These are phyloP conservation scores for Botrytis paeoniae DNA, from an alignment of 2,329 filamentous ascomycete species.

Conservation along the genomic window DNA sequence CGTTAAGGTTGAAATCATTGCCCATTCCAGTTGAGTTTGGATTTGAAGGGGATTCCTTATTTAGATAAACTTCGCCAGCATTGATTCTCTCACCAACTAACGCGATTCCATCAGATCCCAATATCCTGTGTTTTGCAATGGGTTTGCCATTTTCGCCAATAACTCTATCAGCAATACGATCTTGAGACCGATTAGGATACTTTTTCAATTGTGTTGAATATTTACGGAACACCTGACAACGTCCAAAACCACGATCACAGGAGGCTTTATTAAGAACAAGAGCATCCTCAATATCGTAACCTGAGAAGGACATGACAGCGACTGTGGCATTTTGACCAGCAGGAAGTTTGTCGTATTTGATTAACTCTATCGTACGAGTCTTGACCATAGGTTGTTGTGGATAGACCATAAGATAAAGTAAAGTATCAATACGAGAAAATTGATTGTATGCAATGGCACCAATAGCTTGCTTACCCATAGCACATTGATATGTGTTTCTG, in stretches of 20 bases:
- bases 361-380: constrained; percentile 91
- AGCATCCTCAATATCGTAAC: constrained; percentile 99
- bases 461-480: constrained; percentile 99
- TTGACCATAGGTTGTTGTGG: constrained; percentile 97
- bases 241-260: constrained; percentile 88
- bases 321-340: constrained; percentile 97
- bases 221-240: constrained; percentile 98
- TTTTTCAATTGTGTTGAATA: constrained; percentile 82
- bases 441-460: constrained; percentile 98
- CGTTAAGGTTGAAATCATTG: constrained; percentile 60
- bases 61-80: constrained; percentile 80
- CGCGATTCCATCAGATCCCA: constrained; percentile 85
- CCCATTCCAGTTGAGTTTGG: constrained; percentile 70
- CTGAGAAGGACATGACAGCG: constrained; percentile 98
- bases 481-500: constrained; percentile 97
- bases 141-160: constrained; percentile 54
- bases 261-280: constrained; percentile 96
- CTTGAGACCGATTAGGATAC: constrained; percentile 76
- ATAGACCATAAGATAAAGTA: constrained; percentile 95
- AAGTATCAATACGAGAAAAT: constrained; percentile 92
- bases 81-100: constrained; percentile 79
- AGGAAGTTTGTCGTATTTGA: constrained; percentile 95
- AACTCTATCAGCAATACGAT: constrained; percentile 61
- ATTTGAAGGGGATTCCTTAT: constrained; percentile 83
- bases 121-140: constrained; percentile 65